phyloP scores from a whole-genome alignment of 2,329 filamentous ascomycete genomes.

The Epichloe elymi region DNA sequence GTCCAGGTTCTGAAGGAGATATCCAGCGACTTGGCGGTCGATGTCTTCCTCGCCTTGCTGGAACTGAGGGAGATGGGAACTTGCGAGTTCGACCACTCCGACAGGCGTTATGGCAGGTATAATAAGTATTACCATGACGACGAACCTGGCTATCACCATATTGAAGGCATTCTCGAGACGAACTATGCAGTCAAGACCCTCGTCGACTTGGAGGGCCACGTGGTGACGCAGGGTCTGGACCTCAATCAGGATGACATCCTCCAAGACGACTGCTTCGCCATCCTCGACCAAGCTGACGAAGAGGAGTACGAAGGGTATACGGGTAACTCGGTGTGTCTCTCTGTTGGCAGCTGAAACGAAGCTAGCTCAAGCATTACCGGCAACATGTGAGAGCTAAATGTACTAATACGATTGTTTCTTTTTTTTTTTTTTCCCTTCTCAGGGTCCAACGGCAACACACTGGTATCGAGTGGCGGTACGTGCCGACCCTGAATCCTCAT shows the following conservation, averaged over 20 bases:
- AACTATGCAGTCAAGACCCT: slow-evolving; percentile 12
- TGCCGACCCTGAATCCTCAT: not conserved
- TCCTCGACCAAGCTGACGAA: slow-evolving; percentile 2
- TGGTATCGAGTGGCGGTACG: slow-evolving; percentile 13
- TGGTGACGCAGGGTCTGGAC: slow-evolving; percentile 6
- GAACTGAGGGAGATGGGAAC: slow-evolving; percentile 16
- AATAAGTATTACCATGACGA: slow-evolving; percentile 5
- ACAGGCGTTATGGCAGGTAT: not conserved
- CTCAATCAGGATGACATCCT: slow-evolving; percentile 13
- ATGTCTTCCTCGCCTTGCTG: slow-evolving; percentile 20
- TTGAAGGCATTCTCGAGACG: slow-evolving; percentile 8
- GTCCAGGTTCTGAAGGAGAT: slow-evolving; percentile 14
- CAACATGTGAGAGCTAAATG: not conserved
- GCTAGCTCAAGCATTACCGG: not conserved
- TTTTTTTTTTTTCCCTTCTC: not conserved
- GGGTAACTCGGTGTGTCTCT: slow-evolving; percentile 15
- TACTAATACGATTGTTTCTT: not conserved
- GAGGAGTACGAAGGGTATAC: slow-evolving; percentile 16
- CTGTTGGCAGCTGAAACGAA: not conserved
- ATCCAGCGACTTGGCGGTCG: slow-evolving; percentile 14
- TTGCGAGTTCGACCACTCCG: slow-evolving; percentile 4
- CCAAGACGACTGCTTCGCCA: slow-evolving; percentile 10
- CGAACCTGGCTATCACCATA: slow-evolving; percentile 3
- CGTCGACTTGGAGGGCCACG: slow-evolving; percentile 14
- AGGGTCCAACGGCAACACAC: slow-evolving; percentile 13